Base-by-base conservation (phyloP, 768 basidiomycete species). In the Amanita polypyramis region DNA sequence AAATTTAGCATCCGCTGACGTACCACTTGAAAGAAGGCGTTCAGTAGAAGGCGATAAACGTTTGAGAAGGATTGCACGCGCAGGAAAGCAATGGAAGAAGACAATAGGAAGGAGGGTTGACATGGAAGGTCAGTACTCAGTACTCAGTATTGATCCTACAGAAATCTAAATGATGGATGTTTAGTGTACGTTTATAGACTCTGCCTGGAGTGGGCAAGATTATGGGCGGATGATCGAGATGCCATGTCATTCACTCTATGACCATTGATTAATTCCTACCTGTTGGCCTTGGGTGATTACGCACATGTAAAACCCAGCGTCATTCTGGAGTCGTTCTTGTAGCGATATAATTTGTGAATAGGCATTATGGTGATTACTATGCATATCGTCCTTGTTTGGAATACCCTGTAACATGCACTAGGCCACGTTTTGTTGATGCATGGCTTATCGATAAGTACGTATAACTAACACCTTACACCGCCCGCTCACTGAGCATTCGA, bases 61-160 rank as follows among this genome's bases (percentile, higher is more conserved):
- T 40, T 66, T 93, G 47, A 70, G 81, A 33, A 76, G 87, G 55
- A 95, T 98, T 33, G 94, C 95, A 0, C 69, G 82, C 36, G 90
- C 92, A 1, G 94, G 95, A n/a, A 82, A 92, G 58, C 76, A 87
- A 50, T 98, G 95, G 95, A 91, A 86, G 63, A 75, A 78, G 56
- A 85, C 80, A 0, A 74, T 90, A 15, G 90, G 89, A 21, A 66
- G 95, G 43, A 80, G 75, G 47, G 71, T 83, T 47, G 95, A 97
- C 66, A 92, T 96, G 87, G 90, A 97, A 76, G 85, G 91, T 90
- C 52, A 53, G 79, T 14, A 10, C n/a, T n/a, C n/a, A 38, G 21
- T 23, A 9, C 6, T 27, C 25, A 27, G 7, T 7, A 3, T 1
- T 21, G 11, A 10, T n/a, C 15, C 11, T 5, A 11, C 43, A 15